These are phyloP conservation scores for Zasmidium citrigriseum DNA, from an alignment of 2,329 filamentous ascomycete species.

Conservation along the genomic window DNA sequence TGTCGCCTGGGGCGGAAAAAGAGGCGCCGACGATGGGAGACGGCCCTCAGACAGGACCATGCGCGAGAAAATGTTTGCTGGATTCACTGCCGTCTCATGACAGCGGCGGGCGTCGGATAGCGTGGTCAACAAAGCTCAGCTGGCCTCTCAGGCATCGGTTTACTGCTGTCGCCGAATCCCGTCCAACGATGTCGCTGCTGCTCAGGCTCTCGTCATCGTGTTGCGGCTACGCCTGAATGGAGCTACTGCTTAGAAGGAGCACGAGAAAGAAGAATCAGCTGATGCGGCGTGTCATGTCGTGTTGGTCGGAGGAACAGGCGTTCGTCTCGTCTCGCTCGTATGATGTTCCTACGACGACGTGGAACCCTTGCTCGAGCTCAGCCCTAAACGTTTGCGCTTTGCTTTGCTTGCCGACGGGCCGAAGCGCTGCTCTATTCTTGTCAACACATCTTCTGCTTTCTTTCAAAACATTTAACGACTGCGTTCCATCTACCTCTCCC, in stretches of 20 bases:
- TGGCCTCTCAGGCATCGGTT: not conserved
- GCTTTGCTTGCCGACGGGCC: not conserved
- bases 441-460: not conserved
- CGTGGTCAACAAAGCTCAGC: not conserved
- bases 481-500: too few relatives aligned
- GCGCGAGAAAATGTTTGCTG: not conserved
- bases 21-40: not conserved
- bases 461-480: not conserved
- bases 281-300: not conserved
- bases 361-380: not conserved
- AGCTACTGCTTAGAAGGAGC: not conserved
- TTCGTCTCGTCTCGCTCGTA: not conserved
- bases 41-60: not conserved
- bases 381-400: not conserved
- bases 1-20: not conserved
- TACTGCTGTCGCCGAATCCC: not conserved
- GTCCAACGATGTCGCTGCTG: not conserved
- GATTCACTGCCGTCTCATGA: conserved; percentile 11
- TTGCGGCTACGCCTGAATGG: not conserved
- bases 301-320: not conserved
- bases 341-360: not conserved
- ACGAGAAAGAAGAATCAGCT: not conserved
- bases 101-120: conserved; percentile 13
- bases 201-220: not conserved
- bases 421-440: not conserved